Conservation (phyloP, 1,284 basidiomycete species). For the Schizopora paradoxa region DNA sequence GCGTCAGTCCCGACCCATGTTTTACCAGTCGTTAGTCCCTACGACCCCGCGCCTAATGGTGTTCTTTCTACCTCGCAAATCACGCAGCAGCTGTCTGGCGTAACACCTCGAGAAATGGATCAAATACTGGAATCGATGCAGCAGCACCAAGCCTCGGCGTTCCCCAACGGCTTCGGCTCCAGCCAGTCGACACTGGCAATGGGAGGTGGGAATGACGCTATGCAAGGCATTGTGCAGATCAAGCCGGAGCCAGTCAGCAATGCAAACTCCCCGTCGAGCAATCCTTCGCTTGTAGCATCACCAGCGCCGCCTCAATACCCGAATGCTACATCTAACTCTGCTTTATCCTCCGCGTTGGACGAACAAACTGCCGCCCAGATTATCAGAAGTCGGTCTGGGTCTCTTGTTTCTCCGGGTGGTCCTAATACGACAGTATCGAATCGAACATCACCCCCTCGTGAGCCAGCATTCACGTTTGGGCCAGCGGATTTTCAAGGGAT, state of each 20-base stretch:
- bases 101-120: no score
- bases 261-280: constrained; percentile 12
- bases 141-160: constrained; percentile 2
- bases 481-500: constrained; percentile 28
- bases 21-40: constrained; percentile 2
- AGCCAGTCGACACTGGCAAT: constrained; percentile 4
- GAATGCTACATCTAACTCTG: constrained; percentile 29
- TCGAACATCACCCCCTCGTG: constrained; percentile 29
- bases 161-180: constrained; percentile 7
- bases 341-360: constrained; percentile 43
- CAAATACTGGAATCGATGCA: no score
- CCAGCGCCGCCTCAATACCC: constrained; percentile 15
- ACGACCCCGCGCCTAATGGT: constrained; percentile 7
- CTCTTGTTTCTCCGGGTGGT: constrained; percentile 31
- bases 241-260: constrained; percentile 14
- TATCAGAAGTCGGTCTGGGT: constrained; percentile 33
- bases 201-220: constrained; percentile 10
- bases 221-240: constrained; percentile 16
- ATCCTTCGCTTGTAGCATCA: constrained; percentile 17
- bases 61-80: background rate
- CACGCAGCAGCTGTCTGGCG: constrained; percentile 1
- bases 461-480: constrained; percentile 22
- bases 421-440: constrained; percentile 29
- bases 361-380: constrained; percentile 21
- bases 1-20: constrained; percentile 10